These are phyloP conservation scores for Verticillium longisporum DNA, from an alignment of 2,329 filamentous ascomycete species.

Conservation along the genomic window DNA sequence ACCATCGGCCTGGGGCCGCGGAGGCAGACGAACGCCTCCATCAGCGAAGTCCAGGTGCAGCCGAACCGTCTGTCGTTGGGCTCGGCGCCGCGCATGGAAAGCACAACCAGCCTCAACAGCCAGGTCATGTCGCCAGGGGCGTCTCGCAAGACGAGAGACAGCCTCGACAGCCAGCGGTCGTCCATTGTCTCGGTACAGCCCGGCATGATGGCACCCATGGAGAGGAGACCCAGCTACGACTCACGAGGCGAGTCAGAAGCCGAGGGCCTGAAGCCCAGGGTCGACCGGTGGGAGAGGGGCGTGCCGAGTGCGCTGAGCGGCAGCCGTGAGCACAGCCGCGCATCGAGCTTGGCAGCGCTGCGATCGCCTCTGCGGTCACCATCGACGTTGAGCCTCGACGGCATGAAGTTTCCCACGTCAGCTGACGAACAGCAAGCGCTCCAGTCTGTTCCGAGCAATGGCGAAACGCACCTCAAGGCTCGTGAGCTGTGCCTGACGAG, in stretches of 20 bases:
- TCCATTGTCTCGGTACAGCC: constrained; percentile 62
- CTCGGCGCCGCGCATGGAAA: constrained; percentile 38
- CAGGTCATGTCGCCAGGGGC: constrained; percentile 16
- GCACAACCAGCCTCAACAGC: constrained; percentile 19
- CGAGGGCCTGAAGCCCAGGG: constrained; percentile 29
- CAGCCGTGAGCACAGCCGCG: constrained; percentile 45
- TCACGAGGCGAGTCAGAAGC: constrained; percentile 46
- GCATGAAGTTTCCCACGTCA: constrained; percentile 64
- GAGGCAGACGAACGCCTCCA: constrained; percentile 11
- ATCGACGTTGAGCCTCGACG: constrained; percentile 47
- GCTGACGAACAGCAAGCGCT: constrained; percentile 40
- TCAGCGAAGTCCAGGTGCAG: constrained; percentile 31
- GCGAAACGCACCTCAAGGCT: constrained; percentile 56
- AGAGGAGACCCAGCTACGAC: constrained; percentile 56
- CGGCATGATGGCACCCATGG: constrained; percentile 57
- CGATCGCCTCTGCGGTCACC: constrained; percentile 38
- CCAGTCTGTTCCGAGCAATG: background rate
- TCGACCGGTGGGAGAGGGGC: constrained; percentile 37
- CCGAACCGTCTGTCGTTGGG: constrained; percentile 44
- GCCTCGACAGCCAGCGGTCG: constrained; percentile 61
- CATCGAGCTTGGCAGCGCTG: constrained; percentile 38
- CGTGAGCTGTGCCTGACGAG: constrained; percentile 29
- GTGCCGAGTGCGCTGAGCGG: constrained; percentile 28
- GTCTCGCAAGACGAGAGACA: constrained; percentile 35
- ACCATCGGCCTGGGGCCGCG: constrained; percentile 52